Evolutionary conservation across 805 yeast genomes (phyloP), one percentile per base, ranked within the genome.

Genomic region (Wickerhamomyces xylosicus): DNA sequence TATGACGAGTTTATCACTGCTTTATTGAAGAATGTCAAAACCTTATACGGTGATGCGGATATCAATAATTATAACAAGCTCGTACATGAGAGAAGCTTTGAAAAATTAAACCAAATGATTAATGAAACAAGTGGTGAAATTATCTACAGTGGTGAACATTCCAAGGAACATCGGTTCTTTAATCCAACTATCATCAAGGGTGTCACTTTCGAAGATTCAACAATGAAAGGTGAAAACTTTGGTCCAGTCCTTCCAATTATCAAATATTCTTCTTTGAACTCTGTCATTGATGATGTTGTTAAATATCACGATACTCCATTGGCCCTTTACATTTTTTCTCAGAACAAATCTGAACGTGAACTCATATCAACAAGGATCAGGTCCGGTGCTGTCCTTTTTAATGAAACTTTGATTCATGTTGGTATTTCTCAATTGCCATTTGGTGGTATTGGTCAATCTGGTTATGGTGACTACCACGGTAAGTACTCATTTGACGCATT

Each of bases 361-460:
- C 59, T 60, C 40, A 72, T 85, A 42, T 59, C 69, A 41, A 56
- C 61, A 4, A 52, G 64, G 9, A 62, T 85, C 19, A 71, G 94
- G 52, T 79, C 92, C 0, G 96, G 96, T 20, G 81, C 74, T 4
- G 64, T 77, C 13, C 57, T 75, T 35, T 63, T 84, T 44, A 85
- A 86, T 54, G 96, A 87, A 47, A 69, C 78, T 0, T 37, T 85
- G 36, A 44, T 84, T 50, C 95, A 86, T 45, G 85, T 74, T 33
- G 89, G 76, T 1, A 67, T 82, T 38, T 42, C 67, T 6, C 67
- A 69, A 36, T 74, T 85, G 3, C 97, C 97, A 19, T 90, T 89
- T 60, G 97, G 97, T 27, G 97, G 97, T 19, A 63, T 89, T 40
- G 96, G 97, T 13, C 56, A 56, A 14, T 85, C 95, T 0, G 97